Conservation (phyloP, 1,284 basidiomycete genomes). For the Agaricales sp. region DNA sequence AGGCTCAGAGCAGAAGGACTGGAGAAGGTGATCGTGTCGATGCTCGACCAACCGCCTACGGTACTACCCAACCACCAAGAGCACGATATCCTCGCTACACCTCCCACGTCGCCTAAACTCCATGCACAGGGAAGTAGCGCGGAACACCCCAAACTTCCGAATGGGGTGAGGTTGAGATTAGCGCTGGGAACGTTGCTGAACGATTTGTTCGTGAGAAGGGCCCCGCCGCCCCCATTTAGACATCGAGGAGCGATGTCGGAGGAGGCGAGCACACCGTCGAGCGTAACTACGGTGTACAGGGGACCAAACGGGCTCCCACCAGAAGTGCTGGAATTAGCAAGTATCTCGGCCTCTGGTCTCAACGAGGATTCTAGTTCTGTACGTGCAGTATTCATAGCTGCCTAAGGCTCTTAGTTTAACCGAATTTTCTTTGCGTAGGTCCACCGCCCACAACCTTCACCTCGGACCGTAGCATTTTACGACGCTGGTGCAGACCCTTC, state of each 20-base stretch:
- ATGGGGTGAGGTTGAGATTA: constrained; percentile 68
- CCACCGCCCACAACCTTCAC: constrained; percentile 12
- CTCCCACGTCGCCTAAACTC: constrained; percentile 38
- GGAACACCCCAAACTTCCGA: constrained; percentile 49
- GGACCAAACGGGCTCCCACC: constrained; percentile 14
- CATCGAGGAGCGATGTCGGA: constrained; percentile 25
- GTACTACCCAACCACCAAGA: constrained; percentile 41
- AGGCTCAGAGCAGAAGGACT: constrained; percentile 64
- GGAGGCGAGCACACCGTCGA: constrained; percentile 13
- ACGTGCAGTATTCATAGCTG: constrained; percentile 7
- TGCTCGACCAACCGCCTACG: constrained; percentile 67
- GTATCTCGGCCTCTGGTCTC: too few relatives aligned
- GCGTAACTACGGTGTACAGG: constrained; percentile 9
- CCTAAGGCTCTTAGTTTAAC: not conserved
- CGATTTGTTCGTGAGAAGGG: constrained; percentile 66
- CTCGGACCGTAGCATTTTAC: constrained; percentile 43
- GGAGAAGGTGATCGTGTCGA: constrained; percentile 68
- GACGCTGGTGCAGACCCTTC: constrained; percentile 49
- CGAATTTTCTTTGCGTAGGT: not conserved
- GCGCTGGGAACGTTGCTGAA: constrained; percentile 65
- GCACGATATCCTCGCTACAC: constrained; percentile 26
- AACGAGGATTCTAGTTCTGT: too few relatives aligned
- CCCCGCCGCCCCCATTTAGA: constrained; percentile 41
- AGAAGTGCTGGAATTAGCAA: too few relatives aligned
- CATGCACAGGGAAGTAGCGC: not conserved